Evolutionary conservation across 1,284 basidiomycete genomes (phyloP), one percentile per base, ranked within the genome.

Genomic region (Mycena citricolor): DNA sequence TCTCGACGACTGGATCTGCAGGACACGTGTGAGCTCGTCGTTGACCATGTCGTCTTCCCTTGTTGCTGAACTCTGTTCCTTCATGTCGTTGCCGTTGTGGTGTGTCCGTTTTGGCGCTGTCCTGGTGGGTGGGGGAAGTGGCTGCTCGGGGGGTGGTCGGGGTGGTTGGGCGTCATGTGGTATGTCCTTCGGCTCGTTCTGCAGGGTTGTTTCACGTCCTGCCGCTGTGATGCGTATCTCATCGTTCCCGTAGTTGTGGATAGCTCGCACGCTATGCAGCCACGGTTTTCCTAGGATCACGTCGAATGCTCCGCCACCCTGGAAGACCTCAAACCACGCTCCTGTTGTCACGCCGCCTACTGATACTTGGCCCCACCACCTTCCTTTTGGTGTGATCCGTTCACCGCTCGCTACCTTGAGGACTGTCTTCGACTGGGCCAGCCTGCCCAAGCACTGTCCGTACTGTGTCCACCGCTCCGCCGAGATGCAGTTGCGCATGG

Each of bases 241-340:
- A 12, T 51, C 44, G 1, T 17, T 36, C 8, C 29, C 44, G 33
- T 51, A 51, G 36, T 36, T 32, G 44, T 51, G 44, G 7, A 42
- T 20, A 4, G 39, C 39, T 2, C 43, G 39, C 5, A 51, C 20
- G 21, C 33, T 38, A 22, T 42, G 43, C 5, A 51, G 44, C 39
- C 42, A 44, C 7, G 49, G 44, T 26, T 51, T 51, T 3, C 49
- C 49, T 5, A 51, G 40, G 4, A 51, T 14, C 14, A 51, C 20
- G 10, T 41, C 33, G 30, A 44, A 46, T n/a, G 35, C 34, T 2
- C 32, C 40, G 5, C 24, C 26, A 23, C 44, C 25, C 5, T 44
- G 37, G 32, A 46, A 51, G 17, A 51, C 43, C 26, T 51, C 49
- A 13, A 51, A 51, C 31, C 23, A 42, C 13, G 29, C 37, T 5